Evolutionary conservation across 306 rosid species (phyloP).

Genomic region (Prunus dulcis): DNA sequence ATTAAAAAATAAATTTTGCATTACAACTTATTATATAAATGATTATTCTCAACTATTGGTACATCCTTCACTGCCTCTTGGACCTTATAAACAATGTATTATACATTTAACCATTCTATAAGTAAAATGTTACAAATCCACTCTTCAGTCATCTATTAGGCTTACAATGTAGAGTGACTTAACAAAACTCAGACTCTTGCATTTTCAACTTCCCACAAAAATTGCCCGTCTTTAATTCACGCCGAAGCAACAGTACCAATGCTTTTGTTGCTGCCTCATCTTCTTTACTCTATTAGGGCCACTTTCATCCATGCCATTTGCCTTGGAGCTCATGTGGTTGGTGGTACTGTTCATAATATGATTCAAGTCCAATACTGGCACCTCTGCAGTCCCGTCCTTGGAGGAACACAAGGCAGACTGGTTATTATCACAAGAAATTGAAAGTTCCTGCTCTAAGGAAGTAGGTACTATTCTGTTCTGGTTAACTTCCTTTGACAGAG

Average conservation of each 20-base stretch:
- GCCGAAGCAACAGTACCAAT: constrained; percentile 31
- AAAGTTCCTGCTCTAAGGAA: constrained; percentile 45
- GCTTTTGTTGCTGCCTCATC: constrained; percentile 22
- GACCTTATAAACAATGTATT: background rate
- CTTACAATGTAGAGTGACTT: background rate
- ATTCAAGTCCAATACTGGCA: constrained; percentile 24
- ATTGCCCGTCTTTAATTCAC: background rate
- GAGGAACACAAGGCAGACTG: constrained; percentile 25
- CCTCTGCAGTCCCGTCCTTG: constrained; percentile 21
- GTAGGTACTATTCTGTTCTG: constrained; percentile 63
- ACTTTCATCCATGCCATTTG: constrained; percentile 21
- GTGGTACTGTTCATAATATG: constrained; percentile 8
- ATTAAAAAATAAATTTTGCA: background rate
- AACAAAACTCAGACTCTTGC: background rate
- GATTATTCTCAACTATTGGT: background rate
- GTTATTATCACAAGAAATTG: constrained; percentile 28
- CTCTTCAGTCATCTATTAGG: background rate
- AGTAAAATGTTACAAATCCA: background rate
- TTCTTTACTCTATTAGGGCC: constrained; percentile 22
- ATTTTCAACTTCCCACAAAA: background rate
- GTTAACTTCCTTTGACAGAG: constrained; percentile 49
- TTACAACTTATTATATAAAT: background rate
- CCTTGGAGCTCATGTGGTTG: constrained; percentile 15
- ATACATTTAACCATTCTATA: background rate
- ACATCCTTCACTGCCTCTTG: background rate